These are phyloP conservation scores for Oidiodendron maius DNA, from an alignment of 495 filamentous ascomycete genomes.

Conservation along the genomic window DNA sequence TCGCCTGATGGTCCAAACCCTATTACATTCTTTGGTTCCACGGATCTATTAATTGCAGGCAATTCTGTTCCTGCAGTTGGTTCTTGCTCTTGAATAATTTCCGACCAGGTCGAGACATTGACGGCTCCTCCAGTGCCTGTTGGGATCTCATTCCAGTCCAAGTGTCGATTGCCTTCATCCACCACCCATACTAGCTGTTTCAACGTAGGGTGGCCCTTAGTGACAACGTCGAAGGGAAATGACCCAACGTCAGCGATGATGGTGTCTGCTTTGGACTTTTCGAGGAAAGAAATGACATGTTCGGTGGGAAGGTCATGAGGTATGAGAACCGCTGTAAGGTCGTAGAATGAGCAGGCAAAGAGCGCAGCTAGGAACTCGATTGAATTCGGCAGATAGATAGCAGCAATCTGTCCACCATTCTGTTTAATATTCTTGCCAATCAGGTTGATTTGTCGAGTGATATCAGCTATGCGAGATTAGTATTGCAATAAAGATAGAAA, in stretches of 20 bases:
- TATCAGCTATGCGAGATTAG: conserved; percentile 38
- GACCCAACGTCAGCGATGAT: conserved; percentile 84
- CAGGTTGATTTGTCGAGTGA: conserved; percentile 82
- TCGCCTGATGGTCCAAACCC: conserved; percentile 63
- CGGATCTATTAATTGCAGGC: conserved; percentile 37
- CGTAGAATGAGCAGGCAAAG: conserved; percentile 72
- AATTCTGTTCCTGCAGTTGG: conserved; percentile 38
- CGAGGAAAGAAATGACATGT: conserved; percentile 61
- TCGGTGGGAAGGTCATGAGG: conserved; percentile 71
- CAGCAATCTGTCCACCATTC: conserved; percentile 70
- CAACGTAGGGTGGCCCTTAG: conserved; percentile 59
- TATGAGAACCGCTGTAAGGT: conserved; percentile 70
- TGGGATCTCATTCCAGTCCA: conserved; percentile 82
- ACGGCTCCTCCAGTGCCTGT: conserved; percentile 63
- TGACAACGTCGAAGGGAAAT: conserved; percentile 70
- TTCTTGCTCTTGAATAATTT: conserved; percentile 62
- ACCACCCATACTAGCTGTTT: conserved; percentile 89
- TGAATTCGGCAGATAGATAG: conserved; percentile 89
- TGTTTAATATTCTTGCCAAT: conserved; percentile 69
- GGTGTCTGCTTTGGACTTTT: conserved; percentile 65
- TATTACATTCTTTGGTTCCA: conserved; percentile 46
- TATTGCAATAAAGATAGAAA: background rate
- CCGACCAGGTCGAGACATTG: conserved; percentile 81
- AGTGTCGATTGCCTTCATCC: conserved; percentile 82
- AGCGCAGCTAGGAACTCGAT: conserved; percentile 71